Base-by-base conservation (phyloP, 2,329 filamentous ascomycete species). In the Stagonosporopsis rhizophila region DNA sequence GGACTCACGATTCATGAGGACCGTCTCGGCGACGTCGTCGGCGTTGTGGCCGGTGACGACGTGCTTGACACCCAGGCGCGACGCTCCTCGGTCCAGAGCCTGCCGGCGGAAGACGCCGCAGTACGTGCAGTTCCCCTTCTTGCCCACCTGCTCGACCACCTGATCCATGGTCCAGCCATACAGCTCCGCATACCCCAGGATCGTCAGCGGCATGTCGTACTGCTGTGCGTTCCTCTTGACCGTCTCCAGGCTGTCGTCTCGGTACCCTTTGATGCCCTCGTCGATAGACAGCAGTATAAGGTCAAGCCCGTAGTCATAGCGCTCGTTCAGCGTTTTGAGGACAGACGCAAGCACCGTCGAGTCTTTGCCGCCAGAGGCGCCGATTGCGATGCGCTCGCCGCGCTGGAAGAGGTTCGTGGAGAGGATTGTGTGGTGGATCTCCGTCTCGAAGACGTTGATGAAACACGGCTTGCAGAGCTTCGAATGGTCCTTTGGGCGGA, bases 91-190 rank as follows among this genome's bases (percentile, higher is more conserved):
- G 75, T 99, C 95, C 30, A 99, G 82, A 1, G 95, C 95, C 79
- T 99, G 95, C 56, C 96, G 85, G 50, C 95, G 84, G 73, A 99
- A 99, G 17, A 99, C 95, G 14, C 95, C 95, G 71, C 95, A 99
- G 72, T 99, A 99, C 27, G 96, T 99, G 83, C 95, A 99, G 77
- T 99, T 99, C 27, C 94, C 93, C 77, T 97, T 98, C 80, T 97
- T 98, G 14, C 95, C 95, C 46, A 99, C 90, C 44, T 94, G 91
- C 69, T 93, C 90, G 4, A 99, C 96, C 9, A 99, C 95, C 72
- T 98, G 92, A 71, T 99, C 95, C 95, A 99, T 99, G 1, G 93
- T 97, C 95, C 95, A 99, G 8, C 94, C 95, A 74, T 99, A 99
- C 9, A 99, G 81, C 70, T 97, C 90, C 50, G 89, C 89, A 70